A percentile compares a stretch with the other conserved stretches of the same genome.
phyloP scores from a whole-genome alignment of 176 grass and related monocot genomes.

The Carex pumila region DNA sequence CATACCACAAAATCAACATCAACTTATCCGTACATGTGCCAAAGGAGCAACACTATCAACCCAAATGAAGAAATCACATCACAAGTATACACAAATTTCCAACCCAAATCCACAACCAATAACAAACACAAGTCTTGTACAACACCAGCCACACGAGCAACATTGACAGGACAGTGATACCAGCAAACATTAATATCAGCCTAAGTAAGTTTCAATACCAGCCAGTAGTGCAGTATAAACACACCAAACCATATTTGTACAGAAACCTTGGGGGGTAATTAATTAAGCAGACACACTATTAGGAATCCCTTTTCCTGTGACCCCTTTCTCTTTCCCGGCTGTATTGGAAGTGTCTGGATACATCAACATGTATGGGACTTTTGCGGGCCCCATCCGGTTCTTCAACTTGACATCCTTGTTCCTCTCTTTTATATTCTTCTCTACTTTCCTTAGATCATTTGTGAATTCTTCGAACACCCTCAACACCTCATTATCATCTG shows the following conservation, averaged over 20 bases:
- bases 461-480: constrained; percentile 55
- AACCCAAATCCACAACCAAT: not conserved
- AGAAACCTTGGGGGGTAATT: not conserved
- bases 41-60: not conserved
- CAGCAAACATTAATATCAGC: not conserved
- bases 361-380: constrained; percentile 76
- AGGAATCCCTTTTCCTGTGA: constrained; percentile 91
- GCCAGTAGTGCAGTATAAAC: not conserved
- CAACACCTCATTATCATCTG: constrained; percentile 59
- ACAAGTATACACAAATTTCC: not conserved
- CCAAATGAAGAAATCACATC: not conserved
- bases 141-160: not conserved
- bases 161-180: not conserved
- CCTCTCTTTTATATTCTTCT: constrained; percentile 50
- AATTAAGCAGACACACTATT: constrained; percentile 59
- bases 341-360: constrained; percentile 54
- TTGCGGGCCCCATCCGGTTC: constrained; percentile 50
- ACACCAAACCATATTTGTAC: not conserved
- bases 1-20: not conserved
- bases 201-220: not conserved
- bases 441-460: constrained; percentile 43
- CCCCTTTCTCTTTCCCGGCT: constrained; percentile 44
- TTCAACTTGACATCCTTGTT: constrained; percentile 42
- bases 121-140: not conserved
- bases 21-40: not conserved